Conservation (phyloP, 257 asterid genomes). For the Solanum clarkiae region DNA sequence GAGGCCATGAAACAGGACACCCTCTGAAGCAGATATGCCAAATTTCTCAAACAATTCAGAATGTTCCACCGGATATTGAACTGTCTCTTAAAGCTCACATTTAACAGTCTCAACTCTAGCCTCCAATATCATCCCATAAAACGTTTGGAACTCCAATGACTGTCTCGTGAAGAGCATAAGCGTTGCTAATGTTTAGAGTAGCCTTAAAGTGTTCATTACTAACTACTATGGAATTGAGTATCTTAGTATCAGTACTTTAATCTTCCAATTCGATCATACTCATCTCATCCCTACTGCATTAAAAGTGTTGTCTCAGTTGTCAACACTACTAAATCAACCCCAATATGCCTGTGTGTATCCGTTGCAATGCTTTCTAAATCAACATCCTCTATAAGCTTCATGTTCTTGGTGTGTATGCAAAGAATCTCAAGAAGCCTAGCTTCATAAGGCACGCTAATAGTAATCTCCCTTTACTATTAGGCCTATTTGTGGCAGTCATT, state of each 20-base stretch:
- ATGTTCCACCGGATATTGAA: conserved; percentile 58
- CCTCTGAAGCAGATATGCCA: conserved; percentile 94
- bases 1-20: conserved; percentile 90
- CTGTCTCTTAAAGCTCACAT: conserved; percentile 26
- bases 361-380: neutral
- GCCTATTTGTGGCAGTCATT: conserved; percentile 48
- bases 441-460: too few species aligned
- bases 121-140: conserved; percentile 45
- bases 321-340: neutral
- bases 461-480: neutral
- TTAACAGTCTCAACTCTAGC: conserved; percentile 34
- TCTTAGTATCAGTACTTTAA: neutral
- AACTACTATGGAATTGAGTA: neutral
- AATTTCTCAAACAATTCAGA: conserved; percentile 73
- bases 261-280: neutral
- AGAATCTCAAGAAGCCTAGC: too few species aligned
- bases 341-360: neutral
- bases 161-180: neutral
- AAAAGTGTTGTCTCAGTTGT: neutral
- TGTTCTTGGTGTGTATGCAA: too few species aligned
- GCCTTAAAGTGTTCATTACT: neutral
- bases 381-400: neutral
- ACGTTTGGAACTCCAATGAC: conserved; percentile 46
- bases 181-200: neutral
- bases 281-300: neutral